These are phyloP conservation scores for Wallacemonas collosoma DNA, from an alignment of 208 protist genomes.

Conservation along the genomic window DNA sequence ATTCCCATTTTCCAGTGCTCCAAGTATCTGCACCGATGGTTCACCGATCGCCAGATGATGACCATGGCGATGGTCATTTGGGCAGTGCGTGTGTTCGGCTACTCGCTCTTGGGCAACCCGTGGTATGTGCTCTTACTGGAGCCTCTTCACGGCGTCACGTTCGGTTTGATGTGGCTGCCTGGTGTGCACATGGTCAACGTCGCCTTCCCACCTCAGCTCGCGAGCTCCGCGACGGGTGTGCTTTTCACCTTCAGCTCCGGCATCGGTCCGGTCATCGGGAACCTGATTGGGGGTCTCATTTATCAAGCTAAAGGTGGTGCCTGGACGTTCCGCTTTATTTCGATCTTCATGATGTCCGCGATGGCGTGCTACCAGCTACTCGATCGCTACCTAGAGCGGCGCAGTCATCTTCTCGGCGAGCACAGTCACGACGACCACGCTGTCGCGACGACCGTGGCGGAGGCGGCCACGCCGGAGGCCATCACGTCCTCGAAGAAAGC, in stretches of 20 bases:
- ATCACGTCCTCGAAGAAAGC: neutral
- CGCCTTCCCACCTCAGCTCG: slow-evolving; percentile 47
- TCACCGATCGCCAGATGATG: slow-evolving; percentile 58
- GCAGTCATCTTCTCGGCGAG: slow-evolving; percentile 21
- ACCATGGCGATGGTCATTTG: slow-evolving; percentile 50
- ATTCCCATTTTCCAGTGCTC: slow-evolving; percentile 67
- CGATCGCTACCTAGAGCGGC: slow-evolving; percentile 37
- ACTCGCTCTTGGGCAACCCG: slow-evolving; percentile 56
- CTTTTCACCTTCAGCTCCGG: slow-evolving; percentile 51
- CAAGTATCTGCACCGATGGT: slow-evolving; percentile 33
- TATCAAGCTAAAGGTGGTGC: slow-evolving; percentile 48
- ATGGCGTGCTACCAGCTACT: slow-evolving; percentile 36
- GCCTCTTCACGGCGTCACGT: slow-evolving; percentile 75
- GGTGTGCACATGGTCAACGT: slow-evolving; percentile 39
- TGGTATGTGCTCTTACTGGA: slow-evolving; percentile 71
- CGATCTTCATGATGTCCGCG: slow-evolving; percentile 32
- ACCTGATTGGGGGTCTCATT: slow-evolving; percentile 50
- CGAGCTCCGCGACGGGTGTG: slow-evolving; percentile 59
- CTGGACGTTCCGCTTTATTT: slow-evolving; percentile 44
- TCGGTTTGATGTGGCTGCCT: slow-evolving; percentile 68
- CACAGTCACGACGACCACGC: slow-evolving; percentile 1
- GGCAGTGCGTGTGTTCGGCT: slow-evolving; percentile 55
- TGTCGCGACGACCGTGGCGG: slow-evolving; percentile 17
- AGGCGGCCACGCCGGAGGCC: neutral
- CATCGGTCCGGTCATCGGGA: slow-evolving; percentile 61